Base-by-base conservation (phyloP, 768 basidiomycete species). In the Amanita rubescens region DNA sequence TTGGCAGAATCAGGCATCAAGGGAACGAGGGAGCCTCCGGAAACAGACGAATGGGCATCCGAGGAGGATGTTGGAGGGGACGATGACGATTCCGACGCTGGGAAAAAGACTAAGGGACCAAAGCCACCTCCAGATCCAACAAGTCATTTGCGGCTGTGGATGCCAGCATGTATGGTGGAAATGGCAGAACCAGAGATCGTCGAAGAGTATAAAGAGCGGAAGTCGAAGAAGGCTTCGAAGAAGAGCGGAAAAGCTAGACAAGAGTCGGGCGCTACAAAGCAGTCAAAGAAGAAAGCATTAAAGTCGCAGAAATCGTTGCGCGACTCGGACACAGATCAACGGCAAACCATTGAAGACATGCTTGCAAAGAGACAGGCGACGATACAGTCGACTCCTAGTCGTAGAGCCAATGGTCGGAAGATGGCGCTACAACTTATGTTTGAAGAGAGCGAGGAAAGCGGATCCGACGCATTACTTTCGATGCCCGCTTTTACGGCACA, bases 81-180 rank as follows among this genome's bases (percentile, higher is more conserved):
- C n/a, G 69, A 67, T 53, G 66, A 62, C 17, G 66, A 65, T 59
- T 61, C 58, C 9, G 52, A 53, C 25, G 33, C 43, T 25, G 44
- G 35, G 20, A 72, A 69, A 59, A 68, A 67, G 44, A 58, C 55
- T 5, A 62, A 61, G 17, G 49, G 49, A n/a, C 49, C 37, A 19
- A 68, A 67, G 55, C 72, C 67, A 22, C 67, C 78, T 3, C 69
- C 75, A 2, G 76, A 81, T 57, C 84, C 84, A 0, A 67, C 71
- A n/a, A 75, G 71, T 45, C 77, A 78, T 51, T 64, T 84, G 46
- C 75, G 85, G 12, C 64, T 92, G 10, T 95, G 92, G 92, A 77
- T 93, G 67, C 88, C 92, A 0, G 90, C 87, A 20, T 83, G 77
- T 50, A 85, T 95, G 75, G 78, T 94, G 10, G 67, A 72, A 11